phyloP scores from a whole-genome alignment of 495 filamentous ascomycete species.

The Filosporella fistucella region DNA sequence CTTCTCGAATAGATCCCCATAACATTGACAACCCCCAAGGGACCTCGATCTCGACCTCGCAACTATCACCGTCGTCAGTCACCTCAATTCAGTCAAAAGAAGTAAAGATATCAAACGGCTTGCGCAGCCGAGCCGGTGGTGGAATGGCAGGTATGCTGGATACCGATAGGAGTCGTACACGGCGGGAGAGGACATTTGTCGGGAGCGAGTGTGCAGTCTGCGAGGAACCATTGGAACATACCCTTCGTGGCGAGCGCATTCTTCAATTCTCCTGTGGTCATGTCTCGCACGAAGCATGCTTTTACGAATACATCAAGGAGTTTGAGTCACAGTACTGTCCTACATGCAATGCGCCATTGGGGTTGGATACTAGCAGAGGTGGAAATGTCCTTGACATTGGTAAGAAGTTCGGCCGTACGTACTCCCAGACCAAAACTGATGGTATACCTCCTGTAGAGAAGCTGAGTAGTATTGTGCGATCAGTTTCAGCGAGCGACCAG shows the following conservation, averaged over 20 bases:
- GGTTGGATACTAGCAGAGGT: slow-evolving; percentile 90
- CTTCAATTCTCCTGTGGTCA: slow-evolving; percentile 95
- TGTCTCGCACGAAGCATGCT: slow-evolving; percentile 97
- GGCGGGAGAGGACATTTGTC: slow-evolving; percentile 92
- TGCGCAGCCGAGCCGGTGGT: slow-evolving; percentile 20
- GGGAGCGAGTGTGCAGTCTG: slow-evolving; percentile 94
- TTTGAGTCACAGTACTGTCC: slow-evolving; percentile 94
- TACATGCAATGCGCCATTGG: slow-evolving; percentile 87
- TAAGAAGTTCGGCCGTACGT: slow-evolving; percentile 40
- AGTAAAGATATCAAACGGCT: slow-evolving; percentile 11
- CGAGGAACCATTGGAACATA: slow-evolving; percentile 96
- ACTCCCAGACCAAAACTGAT: slow-evolving; percentile 13
- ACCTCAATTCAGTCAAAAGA: slow-evolving; percentile 7
- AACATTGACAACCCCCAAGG: slow-evolving; percentile 3
- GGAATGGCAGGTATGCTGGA: slow-evolving; percentile 69
- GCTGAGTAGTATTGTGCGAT: slow-evolving; percentile 90
- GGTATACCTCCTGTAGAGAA: slow-evolving; percentile 59
- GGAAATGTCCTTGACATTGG: slow-evolving; percentile 94
- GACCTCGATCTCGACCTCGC: neutral
- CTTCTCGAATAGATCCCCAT: slow-evolving; percentile 7
- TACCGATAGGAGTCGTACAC: slow-evolving; percentile 72
- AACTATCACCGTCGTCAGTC: slow-evolving; percentile 5
- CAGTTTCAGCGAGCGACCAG: slow-evolving; percentile 63
- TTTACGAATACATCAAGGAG: slow-evolving; percentile 97
- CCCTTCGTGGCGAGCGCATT: slow-evolving; percentile 88